Evolutionary conservation across 2,329 filamentous ascomycete genomes (phyloP).

Genomic region (Conoideocrella luteorostrata): DNA sequence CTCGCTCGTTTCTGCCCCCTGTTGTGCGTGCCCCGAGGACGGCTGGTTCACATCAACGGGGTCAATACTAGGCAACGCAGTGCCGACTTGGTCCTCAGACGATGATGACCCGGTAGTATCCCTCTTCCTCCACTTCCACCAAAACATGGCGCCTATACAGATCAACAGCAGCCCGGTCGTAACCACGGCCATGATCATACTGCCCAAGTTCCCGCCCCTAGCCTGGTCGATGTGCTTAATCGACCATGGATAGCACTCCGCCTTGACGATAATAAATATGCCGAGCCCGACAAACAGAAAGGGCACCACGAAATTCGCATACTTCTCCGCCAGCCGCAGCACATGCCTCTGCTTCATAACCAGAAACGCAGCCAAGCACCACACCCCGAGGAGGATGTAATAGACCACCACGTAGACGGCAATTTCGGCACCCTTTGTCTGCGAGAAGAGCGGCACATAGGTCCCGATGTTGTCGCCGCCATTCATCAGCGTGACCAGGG

Average conservation of each 20-base stretch:
- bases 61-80: neutral
- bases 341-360: constrained; percentile 26
- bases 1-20: too few species aligned
- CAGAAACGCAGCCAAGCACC: constrained; percentile 22
- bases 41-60: neutral
- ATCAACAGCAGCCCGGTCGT: constrained; percentile 11
- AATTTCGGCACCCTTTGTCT: constrained; percentile 23
- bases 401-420: constrained; percentile 26
- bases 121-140: constrained; percentile 8
- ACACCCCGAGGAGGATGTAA: constrained; percentile 25
- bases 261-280: constrained; percentile 25
- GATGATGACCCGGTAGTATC: neutral
- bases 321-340: constrained; percentile 18
- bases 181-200: constrained; percentile 11
- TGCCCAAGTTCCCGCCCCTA: constrained; percentile 6
- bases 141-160: constrained; percentile 9
- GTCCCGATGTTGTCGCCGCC: constrained; percentile 30
- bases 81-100: neutral
- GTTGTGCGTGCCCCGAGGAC: neutral
- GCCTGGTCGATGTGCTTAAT: constrained; percentile 22
- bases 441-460: constrained; percentile 28
- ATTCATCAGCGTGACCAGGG: constrained; percentile 26
- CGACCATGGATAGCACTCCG: constrained; percentile 26
- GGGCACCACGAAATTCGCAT: constrained; percentile 20
- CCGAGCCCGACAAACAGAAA: constrained; percentile 27